Percentiles rank a stretch among this genome's conserved stretches.
These are phyloP conservation scores for Fusarium haematococcum DNA, from an alignment of 2,329 filamentous ascomycete species.

Conservation along the genomic window DNA sequence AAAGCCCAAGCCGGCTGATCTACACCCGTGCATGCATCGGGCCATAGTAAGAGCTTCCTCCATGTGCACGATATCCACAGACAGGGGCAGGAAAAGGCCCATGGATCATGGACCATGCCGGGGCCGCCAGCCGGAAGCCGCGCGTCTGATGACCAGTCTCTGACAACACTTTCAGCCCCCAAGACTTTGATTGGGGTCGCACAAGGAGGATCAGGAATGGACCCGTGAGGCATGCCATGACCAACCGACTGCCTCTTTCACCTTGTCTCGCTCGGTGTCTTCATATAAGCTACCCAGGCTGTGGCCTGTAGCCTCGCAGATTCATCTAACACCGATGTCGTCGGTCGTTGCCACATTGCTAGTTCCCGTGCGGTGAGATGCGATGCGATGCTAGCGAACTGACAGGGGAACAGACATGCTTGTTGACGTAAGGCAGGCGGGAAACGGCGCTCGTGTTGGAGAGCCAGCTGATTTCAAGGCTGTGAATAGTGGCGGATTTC, in stretches of 20 bases:
- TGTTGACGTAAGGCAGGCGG: background rate
- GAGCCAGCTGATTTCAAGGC: constrained; percentile 7
- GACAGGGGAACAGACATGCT: background rate
- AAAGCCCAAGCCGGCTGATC: constrained; percentile 13
- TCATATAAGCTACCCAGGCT: background rate
- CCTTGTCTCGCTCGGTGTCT: background rate
- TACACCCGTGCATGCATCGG: constrained; percentile 11
- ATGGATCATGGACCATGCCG: background rate
- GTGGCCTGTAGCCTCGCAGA: background rate
- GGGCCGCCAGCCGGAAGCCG: constrained; percentile 3
- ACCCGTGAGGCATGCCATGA: background rate
- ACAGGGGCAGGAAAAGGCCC: background rate
- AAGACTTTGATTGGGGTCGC: background rate
- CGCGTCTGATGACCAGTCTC: constrained; percentile 9
- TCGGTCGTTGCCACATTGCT: background rate
- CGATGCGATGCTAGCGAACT: background rate
- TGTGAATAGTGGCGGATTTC: background rate
- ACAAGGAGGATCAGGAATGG: constrained; percentile 4
- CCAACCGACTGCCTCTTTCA: background rate
- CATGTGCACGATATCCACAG: constrained; percentile 2
- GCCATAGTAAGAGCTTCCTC: constrained; percentile 1
- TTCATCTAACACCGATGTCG: constrained; percentile 1
- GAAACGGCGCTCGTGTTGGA: background rate
- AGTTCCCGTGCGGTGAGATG: background rate
- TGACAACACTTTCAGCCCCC: background rate